Conservation (phyloP, 208 protist genomes). For the Crithidia expoeki region DNA sequence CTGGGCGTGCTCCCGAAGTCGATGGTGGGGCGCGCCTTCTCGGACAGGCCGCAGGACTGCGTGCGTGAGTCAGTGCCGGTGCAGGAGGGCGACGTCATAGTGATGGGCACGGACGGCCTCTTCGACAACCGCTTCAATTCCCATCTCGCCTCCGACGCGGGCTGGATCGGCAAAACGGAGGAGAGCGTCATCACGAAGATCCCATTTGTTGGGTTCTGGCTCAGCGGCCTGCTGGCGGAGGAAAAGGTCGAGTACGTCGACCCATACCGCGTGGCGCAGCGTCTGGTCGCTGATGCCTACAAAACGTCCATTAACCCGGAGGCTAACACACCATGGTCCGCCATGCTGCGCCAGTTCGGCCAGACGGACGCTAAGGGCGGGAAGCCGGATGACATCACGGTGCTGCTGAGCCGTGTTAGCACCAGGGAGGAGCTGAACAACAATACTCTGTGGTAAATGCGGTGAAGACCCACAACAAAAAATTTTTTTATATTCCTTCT, state of each 20-base stretch:
- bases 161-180: conserved; percentile 79
- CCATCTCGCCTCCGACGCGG: conserved; percentile 77
- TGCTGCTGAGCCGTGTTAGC: conserved; percentile 85
- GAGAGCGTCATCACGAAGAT: conserved; percentile 69
- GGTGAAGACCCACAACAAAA: background rate
- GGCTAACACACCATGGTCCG: conserved; percentile 82
- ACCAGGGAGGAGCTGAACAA: conserved; percentile 80
- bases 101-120: conserved; percentile 93
- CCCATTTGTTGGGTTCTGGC: conserved; percentile 75
- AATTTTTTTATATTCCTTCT: background rate
- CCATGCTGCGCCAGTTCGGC: conserved; percentile 83
- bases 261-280: conserved; percentile 89
- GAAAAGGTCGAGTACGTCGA: conserved; percentile 81
- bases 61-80: conserved; percentile 78
- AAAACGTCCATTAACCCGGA: conserved; percentile 70
- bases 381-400: conserved; percentile 92
- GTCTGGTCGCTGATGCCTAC: conserved; percentile 83
- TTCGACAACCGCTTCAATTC: conserved; percentile 94
- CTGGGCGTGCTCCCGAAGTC: conserved; percentile 78
- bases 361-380: conserved; percentile 76
- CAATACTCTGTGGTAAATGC: conserved; percentile 56
- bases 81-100: conserved; percentile 91
- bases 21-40: conserved; percentile 74
- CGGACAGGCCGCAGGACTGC: conserved; percentile 68
- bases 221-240: conserved; percentile 74